Evolutionary conservation across 2,329 filamentous ascomycete genomes (phyloP).

Genomic region (Penicillium fuscoglaucum): DNA sequence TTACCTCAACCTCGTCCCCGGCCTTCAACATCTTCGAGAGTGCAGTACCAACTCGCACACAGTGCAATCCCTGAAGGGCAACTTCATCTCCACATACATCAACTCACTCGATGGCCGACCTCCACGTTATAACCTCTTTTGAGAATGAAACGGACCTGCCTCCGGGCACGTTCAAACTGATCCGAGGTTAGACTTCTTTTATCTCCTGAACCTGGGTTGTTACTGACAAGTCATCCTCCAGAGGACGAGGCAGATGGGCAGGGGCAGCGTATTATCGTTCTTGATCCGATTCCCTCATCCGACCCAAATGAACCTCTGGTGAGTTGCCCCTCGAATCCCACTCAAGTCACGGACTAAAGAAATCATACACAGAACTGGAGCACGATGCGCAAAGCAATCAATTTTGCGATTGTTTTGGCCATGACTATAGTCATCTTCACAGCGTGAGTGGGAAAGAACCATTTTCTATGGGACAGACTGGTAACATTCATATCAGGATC

Average conservation of each 20-base stretch:
- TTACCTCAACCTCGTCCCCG: neutral
- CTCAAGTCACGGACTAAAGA: neutral
- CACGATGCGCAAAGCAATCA: slow-evolving; percentile 42
- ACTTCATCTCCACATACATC: neutral
- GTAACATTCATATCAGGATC: slow-evolving; percentile 21
- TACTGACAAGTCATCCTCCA: neutral
- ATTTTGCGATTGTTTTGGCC: slow-evolving; percentile 45
- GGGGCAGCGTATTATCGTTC: slow-evolving; percentile 25
- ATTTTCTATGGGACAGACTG: neutral
- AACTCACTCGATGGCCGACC: slow-evolving; percentile 12
- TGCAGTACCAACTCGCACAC: neutral
- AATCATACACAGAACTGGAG: slow-evolving; percentile 47
- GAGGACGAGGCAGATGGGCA: slow-evolving; percentile 14
- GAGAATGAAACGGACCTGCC: slow-evolving; percentile 12
- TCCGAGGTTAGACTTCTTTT: slow-evolving; percentile 18
- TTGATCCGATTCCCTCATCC: slow-evolving; percentile 40
- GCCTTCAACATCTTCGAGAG: neutral
- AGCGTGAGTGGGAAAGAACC: slow-evolving; percentile 23
- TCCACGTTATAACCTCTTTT: neutral
- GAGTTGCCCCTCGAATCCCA: neutral
- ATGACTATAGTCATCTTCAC: slow-evolving; percentile 48
- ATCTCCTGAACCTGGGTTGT: too few relatives aligned
- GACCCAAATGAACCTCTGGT: slow-evolving; percentile 38
- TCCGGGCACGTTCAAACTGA: slow-evolving; percentile 30
- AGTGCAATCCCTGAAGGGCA: neutral